These are phyloP conservation scores for Heritiera littoralis DNA, from an alignment of 345 rosid genomes.

Conservation along the genomic window DNA sequence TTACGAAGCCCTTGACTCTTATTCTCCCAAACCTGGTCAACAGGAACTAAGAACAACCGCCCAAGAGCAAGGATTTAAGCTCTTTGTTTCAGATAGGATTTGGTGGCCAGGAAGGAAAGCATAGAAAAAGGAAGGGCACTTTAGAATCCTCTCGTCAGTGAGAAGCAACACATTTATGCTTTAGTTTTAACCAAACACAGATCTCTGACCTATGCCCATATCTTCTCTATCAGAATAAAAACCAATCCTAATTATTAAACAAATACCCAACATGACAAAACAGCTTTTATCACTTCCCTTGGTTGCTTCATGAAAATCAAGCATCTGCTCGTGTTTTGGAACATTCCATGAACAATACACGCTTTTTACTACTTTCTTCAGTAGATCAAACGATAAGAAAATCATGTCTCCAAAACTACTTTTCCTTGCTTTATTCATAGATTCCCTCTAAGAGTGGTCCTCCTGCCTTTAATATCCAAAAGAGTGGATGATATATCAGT, in stretches of 20 bases:
- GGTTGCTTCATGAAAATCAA: constrained; percentile 14
- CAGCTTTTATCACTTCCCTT: neutral
- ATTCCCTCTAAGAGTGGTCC: constrained; percentile 6
- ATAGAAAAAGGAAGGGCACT: neutral
- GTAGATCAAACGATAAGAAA: neutral
- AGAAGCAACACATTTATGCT: neutral
- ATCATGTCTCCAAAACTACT: neutral
- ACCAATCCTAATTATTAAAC: neutral
- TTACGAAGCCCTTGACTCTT: neutral
- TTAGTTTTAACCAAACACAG: neutral
- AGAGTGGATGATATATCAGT: neutral
- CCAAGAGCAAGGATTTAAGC: neutral
- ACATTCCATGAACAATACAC: constrained; percentile 12
- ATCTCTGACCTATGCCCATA: neutral
- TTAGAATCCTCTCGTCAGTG: neutral
- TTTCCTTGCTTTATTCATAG: neutral
- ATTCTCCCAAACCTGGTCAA: neutral
- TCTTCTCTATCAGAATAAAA: constrained; percentile 7
- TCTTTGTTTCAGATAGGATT: neutral
- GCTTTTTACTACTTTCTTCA: neutral
- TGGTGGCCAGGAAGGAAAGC: neutral
- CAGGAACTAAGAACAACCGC: neutral
- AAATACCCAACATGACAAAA: neutral
- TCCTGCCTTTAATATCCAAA: neutral
- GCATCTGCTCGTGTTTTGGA: constrained; percentile 12